Evolutionary conservation across 371 early-diverging fungal species (phyloP), one percentile per base, ranked within the genome.

Genomic region (Mortierella sp.): DNA sequence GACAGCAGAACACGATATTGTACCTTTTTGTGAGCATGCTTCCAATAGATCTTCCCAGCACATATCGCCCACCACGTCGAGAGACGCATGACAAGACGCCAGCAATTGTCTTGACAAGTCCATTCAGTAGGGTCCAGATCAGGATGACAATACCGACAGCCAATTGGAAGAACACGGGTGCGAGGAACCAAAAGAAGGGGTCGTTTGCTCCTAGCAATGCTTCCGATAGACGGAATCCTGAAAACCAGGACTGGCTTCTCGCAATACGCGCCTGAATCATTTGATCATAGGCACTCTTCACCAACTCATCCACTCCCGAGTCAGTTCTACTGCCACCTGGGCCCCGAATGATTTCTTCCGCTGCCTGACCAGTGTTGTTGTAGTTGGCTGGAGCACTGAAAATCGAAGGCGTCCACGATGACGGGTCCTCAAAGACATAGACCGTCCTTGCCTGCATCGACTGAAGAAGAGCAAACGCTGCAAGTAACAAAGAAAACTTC

Each of bases 121-220:
- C 52, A 14, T 65, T 52, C 55, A 86, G 23, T 5, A 84, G 16
- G 2, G 84, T 23, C 89, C 90, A 89, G 21, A 88, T 60, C 14
- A 86, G 16, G 45, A 86, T 79, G 6, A 86, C 83, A 46, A 87
- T 82, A 1, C 91, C 91, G 14, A 86, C 56, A 45, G 87, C 82
- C 48, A 89, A 25, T 4, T 83, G 55, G 37, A 91, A 66, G 26
- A 89, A 89, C 16, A 85, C 70, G 0, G 86, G 64, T 0, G 89
- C 88, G 12, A 91, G 66, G 82, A 89, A 89, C 91, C 90, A 91
- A 53, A 91, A 88, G 68, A 89, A 88, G 0, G 85, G 76, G 57
- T 89, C 89, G 6, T 85, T 85, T 57, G 84, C 83, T 25, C 91
- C 91, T 28, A 85, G 66, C 56, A 89, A 68, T 4, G 84, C 81